Percentiles rank a stretch among this genome's conserved stretches.
phyloP scores from a whole-genome alignment of 495 filamentous ascomycete species.

The Penicillium alfredii region DNA sequence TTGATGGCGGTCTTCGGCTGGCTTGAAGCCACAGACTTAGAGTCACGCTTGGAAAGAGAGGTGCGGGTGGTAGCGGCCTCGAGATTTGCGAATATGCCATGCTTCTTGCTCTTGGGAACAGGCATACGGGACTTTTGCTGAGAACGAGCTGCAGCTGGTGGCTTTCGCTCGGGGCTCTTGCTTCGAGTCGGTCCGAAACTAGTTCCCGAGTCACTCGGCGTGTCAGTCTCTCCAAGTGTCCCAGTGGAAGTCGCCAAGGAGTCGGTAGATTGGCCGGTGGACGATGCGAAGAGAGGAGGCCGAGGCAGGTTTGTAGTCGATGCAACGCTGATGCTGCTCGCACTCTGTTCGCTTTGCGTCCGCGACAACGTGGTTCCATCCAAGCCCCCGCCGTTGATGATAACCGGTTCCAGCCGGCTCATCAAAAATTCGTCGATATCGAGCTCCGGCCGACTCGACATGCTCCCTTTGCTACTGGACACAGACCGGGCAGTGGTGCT shows the following conservation, averaged over 20 bases:
- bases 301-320: conserved; percentile 31
- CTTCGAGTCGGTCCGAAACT: conserved; percentile 2
- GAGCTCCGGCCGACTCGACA: conserved; percentile 45
- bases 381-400: conserved; percentile 70
- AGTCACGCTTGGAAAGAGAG: conserved; percentile 25
- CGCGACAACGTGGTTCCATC: conserved; percentile 47
- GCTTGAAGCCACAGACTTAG: conserved; percentile 15
- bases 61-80: conserved; percentile 19
- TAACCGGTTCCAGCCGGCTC: conserved; percentile 77
- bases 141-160: background rate
- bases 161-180: conserved; percentile 6
- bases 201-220: conserved; percentile 7
- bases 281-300: conserved; percentile 14
- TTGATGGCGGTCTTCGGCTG: conserved; percentile 14
- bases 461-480: conserved; percentile 49
- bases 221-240: conserved; percentile 10
- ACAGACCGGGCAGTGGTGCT: conserved; percentile 48
- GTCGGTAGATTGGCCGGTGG: conserved; percentile 30
- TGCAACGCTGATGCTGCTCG: conserved; percentile 45
- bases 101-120: conserved; percentile 12
- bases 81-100: conserved; percentile 20
- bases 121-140: conserved; percentile 17
- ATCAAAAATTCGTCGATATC: conserved; percentile 64
- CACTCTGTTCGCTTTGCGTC: conserved; percentile 60
- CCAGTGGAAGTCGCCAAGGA: conserved; percentile 27